Evolutionary conservation across 306 rosid species (phyloP).

Genomic region (Cajanus cajan): DNA sequence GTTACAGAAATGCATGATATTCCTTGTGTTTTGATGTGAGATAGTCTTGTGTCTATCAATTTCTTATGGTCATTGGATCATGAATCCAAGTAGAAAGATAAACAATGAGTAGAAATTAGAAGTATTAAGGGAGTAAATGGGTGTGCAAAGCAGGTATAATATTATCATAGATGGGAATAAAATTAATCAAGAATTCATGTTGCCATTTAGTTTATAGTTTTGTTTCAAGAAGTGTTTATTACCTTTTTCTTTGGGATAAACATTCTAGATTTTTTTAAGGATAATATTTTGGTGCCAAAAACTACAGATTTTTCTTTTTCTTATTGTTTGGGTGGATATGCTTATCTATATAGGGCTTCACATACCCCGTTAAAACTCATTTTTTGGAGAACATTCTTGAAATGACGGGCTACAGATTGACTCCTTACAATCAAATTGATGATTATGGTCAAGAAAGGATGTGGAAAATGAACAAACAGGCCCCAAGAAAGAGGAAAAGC

Average conservation of each 20-base stretch:
- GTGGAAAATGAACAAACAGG: slow-evolving; percentile 91
- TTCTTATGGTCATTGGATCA: neutral
- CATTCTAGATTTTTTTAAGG: slow-evolving; percentile 17
- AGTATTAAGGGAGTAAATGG: neutral
- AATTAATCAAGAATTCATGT: neutral
- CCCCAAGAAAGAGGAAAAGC: slow-evolving; percentile 96
- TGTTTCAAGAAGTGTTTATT: neutral
- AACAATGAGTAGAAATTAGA: neutral
- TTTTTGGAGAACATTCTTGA: slow-evolving; percentile 91
- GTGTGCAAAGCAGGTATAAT: slow-evolving; percentile 10
- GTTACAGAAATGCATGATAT: slow-evolving; percentile 28
- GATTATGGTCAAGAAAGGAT: slow-evolving; percentile 91
- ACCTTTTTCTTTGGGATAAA: slow-evolving; percentile 8
- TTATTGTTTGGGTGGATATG: slow-evolving; percentile 27
- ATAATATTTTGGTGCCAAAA: slow-evolving; percentile 23
- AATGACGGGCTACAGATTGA: slow-evolving; percentile 71
- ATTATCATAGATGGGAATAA: neutral
- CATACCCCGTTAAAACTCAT: slow-evolving; percentile 76
- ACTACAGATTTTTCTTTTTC: slow-evolving; percentile 7
- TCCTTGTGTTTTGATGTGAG: slow-evolving; percentile 17
- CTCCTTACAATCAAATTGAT: slow-evolving; percentile 82
- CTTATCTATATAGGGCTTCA: slow-evolving; percentile 65
- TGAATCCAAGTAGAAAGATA: neutral
- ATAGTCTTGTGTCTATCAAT: slow-evolving; percentile 8
- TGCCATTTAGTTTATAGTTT: slow-evolving; percentile 23